Evolutionary conservation across 768 basidiomycete species (phyloP), one percentile per base, ranked within the genome.

Genomic region (Tricholoma saponaceum): DNA sequence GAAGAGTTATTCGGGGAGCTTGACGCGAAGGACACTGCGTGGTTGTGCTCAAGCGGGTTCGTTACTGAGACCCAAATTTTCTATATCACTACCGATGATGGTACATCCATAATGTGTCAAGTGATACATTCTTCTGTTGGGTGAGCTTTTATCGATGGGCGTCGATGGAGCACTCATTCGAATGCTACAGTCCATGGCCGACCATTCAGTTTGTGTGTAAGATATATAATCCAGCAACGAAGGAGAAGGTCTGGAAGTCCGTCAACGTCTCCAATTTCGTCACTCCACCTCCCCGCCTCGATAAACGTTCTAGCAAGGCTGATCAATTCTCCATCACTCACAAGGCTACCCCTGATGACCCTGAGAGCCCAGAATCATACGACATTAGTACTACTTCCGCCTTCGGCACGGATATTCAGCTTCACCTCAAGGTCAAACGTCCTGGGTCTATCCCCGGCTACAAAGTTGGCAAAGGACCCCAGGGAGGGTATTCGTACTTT

Each of bases 201-300:
- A 92, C 89, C 28, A 87, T 96, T 65, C 96, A 99, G 72, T 92
- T 98, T 71, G 90, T 86, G 4, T 95, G 87, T 85, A 96, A 95
- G 74, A 73, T 90, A 52, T 87, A 83, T 76, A 83, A 97, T 66
- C 87, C 93, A 5, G 79, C 81, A 60, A 92, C 87, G 18, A 83
- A 85, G 56, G 80, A 89, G 65, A 80, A 73, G 47, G 77, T 76
- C 57, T 99, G 95, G 95, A 91, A 90, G 70, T 93, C 92, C 25
- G 68, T 93, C 70, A 94, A 93, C 58, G 90, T 91, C 37, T 77
- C 79, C 66, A 90, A 92, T 71, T 95, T 94, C 66, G 79, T 81
- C 54, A 83, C 85, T 14, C 84, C 90, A 0, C 85, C 86, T n/a
- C 81, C 87, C 25, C 80, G 83, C 32, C 82, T 85, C 58, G 92